Conservation (phyloP, 2,329 filamentous ascomycete genomes). For the Aspergillus neoniger region DNA sequence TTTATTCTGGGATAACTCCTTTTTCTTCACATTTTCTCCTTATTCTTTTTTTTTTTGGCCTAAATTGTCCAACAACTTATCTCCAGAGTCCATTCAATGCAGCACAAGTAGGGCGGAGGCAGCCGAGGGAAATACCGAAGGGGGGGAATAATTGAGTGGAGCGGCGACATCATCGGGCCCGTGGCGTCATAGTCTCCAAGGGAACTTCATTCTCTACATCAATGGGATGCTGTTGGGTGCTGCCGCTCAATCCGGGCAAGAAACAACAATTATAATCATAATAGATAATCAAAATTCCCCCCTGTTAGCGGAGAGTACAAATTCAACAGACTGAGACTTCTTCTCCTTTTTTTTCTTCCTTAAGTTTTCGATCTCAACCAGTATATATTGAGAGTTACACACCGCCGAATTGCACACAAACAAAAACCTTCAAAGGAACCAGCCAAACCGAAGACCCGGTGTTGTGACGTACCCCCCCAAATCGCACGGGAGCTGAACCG, state of each 20-base stretch:
- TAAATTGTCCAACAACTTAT: neutral
- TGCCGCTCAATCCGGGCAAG: too few relatives aligned
- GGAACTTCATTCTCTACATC: conserved; percentile 10
- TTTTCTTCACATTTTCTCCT: neutral
- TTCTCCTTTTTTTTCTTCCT: neutral
- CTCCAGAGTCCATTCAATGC: neutral
- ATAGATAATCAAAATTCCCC: neutral
- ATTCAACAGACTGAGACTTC: neutral
- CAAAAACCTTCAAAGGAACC: neutral
- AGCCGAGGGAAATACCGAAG: conserved; percentile 4
- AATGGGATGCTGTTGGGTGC: too few relatives aligned
- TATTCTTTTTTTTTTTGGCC: neutral
- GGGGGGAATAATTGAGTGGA: conserved; percentile 7
- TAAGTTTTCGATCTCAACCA: neutral
- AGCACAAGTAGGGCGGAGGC: neutral
- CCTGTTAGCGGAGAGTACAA: neutral
- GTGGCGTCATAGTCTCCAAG: conserved; percentile 13
- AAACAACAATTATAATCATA: neutral
- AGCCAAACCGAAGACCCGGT: neutral
- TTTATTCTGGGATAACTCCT: neutral
- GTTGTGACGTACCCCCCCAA: conserved; percentile 2
- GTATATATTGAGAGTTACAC: neutral
- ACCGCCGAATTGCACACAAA: neutral
- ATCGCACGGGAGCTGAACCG: neutral
- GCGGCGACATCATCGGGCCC: conserved; percentile 13